Evolutionary conservation across 2,329 filamentous ascomycete genomes (phyloP), one percentile per base, ranked within the genome.

Genomic region (Colletotrichum scovillei): DNA sequence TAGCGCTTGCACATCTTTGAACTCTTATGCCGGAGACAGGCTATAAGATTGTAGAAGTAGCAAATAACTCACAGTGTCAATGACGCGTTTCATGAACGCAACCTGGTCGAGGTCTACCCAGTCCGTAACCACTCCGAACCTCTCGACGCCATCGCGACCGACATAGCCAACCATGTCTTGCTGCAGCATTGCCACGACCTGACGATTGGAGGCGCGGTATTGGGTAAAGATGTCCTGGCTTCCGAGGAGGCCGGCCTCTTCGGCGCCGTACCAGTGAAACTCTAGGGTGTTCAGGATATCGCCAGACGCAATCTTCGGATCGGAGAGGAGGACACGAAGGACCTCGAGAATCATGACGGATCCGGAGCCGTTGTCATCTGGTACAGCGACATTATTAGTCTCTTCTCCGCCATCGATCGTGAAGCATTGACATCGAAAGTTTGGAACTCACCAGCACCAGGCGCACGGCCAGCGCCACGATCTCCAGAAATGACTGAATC

Each of bases 191-290:
- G 83, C 82, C 69, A 81, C 81, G 71, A 86, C 81, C 26, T 82
- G 78, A 1, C 78, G 77, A 4, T 78, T 78, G 3, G 77, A 74
- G 0, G 77, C 76, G 56, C 79, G 75, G 72, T 86, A 86, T 55
- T 79, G 75, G 28, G 81, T 77, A 75, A 85, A 86, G 66, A 86
- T 82, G 38, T 81, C 83, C 35, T 94, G 92, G 70, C 91, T 93
- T 59, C 94, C 94, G 1, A 96, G 88, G 55, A 97, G 85, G 16
- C 94, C 94, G 9, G 92, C 93, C 80, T 97, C 94, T 78, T 97
- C 94, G 1, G 93, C 94, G 4, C 91, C 92, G 82, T 95, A 96
- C 93, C 93, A 97, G 81, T 96, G 93, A 81, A 96, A 96, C 83
- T 97, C 94, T 72, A 97, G 83, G 0, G 93, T 95, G 81, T 96